A percentile compares a stretch with the other conserved stretches of the same genome.
Evolutionary conservation across 345 rosid genomes (phyloP).

Genomic region (Clausena lansium): DNA sequence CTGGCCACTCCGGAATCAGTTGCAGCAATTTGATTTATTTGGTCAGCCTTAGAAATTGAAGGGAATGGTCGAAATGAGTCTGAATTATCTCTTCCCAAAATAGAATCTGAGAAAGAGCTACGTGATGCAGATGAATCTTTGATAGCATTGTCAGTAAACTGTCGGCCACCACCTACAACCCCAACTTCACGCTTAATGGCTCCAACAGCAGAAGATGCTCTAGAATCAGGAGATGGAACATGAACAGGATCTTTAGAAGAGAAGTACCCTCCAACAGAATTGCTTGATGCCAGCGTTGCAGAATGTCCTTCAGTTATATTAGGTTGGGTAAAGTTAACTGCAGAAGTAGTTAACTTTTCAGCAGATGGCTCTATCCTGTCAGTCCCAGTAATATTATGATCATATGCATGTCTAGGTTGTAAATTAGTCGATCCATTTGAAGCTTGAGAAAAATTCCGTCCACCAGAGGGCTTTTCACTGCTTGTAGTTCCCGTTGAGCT

Average conservation of each 20-base stretch:
- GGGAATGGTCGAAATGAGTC: slow-evolving; percentile 56
- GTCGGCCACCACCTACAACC: slow-evolving; percentile 68
- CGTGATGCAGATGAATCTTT: slow-evolving; percentile 45
- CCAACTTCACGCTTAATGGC: slow-evolving; percentile 95
- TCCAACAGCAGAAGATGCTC: slow-evolving; percentile 72
- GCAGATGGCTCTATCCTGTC: slow-evolving; percentile 31
- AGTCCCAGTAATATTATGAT: slow-evolving; percentile 28
- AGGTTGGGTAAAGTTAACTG: slow-evolving; percentile 22
- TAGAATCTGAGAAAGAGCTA: slow-evolving; percentile 45
- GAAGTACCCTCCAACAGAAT: slow-evolving; percentile 77
- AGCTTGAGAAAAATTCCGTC: slow-evolving; percentile 28
- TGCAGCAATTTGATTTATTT: slow-evolving; percentile 38
- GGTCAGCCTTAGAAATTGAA: slow-evolving; percentile 55
- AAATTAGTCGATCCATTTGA: slow-evolving; percentile 34
- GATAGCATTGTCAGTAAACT: slow-evolving; percentile 45
- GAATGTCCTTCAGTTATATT: slow-evolving; percentile 36
- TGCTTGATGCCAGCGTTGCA: slow-evolving; percentile 45
- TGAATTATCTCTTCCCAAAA: slow-evolving; percentile 45
- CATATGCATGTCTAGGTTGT: slow-evolving; percentile 31
- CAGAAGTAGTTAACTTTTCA: slow-evolving; percentile 31
- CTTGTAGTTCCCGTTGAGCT: slow-evolving; percentile 38
- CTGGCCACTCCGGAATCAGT: slow-evolving; percentile 41
- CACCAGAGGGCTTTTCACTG: slow-evolving; percentile 38
- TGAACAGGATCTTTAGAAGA: slow-evolving; percentile 94
- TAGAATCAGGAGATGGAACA: slow-evolving; percentile 88